Evolutionary conservation across 805 yeast genomes (phyloP).

Genomic region (Lipomyces yamadae): DNA sequence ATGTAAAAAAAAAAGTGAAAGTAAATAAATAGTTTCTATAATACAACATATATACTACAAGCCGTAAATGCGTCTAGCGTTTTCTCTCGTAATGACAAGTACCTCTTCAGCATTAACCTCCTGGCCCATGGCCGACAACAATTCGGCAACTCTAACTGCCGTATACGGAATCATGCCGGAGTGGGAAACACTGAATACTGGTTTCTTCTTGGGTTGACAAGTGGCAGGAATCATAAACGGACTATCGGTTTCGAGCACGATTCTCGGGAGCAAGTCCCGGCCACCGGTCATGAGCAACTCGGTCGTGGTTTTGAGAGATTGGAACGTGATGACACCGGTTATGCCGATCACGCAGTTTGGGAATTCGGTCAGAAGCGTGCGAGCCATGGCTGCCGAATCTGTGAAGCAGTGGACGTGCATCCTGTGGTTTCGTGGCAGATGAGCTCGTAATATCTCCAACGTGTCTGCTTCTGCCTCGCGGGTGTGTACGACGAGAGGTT

Average conservation of each 20-base stretch:
- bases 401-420: constrained; percentile 35
- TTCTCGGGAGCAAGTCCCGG: constrained; percentile 10
- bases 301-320: constrained; percentile 28
- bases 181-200: constrained; percentile 28
- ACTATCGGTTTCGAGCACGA: constrained; percentile 32
- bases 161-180: constrained; percentile 34
- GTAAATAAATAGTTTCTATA: neutral
- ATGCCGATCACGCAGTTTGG: constrained; percentile 34
- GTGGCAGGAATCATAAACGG: constrained; percentile 32
- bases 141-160: constrained; percentile 26
- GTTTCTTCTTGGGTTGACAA: constrained; percentile 10
- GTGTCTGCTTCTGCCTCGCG: constrained; percentile 34
- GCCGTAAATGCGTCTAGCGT: constrained; percentile 24
- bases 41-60: constrained; percentile 7
- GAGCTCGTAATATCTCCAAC: constrained; percentile 14
- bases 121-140: constrained; percentile 8
- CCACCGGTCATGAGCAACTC: constrained; percentile 23
- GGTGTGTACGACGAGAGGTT: constrained; percentile 32
- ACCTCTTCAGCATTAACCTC: constrained; percentile 21
- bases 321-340: constrained; percentile 33
- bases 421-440: constrained; percentile 21
- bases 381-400: constrained; percentile 28
- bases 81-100: constrained; percentile 20
- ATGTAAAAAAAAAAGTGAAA: neutral
- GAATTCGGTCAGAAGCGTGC: constrained; percentile 17